phyloP scores from a whole-genome alignment of 805 yeast species.

The Lachancea waltii region DNA sequence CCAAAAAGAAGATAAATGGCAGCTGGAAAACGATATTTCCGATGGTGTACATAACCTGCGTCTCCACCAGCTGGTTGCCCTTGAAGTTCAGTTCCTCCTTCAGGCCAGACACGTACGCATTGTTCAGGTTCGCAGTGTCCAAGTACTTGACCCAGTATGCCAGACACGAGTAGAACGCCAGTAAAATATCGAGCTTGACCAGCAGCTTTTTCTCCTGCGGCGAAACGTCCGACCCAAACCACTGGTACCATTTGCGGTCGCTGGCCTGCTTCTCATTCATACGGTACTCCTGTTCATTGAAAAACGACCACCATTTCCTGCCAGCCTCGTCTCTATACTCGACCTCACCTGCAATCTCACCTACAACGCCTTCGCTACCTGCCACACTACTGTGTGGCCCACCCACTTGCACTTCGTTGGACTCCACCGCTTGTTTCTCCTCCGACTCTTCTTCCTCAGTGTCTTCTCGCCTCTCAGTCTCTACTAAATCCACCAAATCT shows the following conservation, averaged over 20 bases:
- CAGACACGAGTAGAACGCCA: conserved; percentile 48
- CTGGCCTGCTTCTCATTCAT: conserved; percentile 31
- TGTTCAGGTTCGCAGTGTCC: conserved; percentile 53
- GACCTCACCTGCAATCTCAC: too few species aligned
- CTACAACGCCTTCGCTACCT: background rate
- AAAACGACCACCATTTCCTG: conserved; percentile 49
- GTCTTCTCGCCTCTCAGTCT: conserved; percentile 10
- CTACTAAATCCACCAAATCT: conserved; percentile 7
- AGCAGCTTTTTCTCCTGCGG: conserved; percentile 38
- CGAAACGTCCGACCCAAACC: conserved; percentile 48
- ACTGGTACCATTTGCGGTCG: conserved; percentile 41
- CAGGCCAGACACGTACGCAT: conserved; percentile 65
- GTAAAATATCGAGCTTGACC: conserved; percentile 44
- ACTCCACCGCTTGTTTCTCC: conserved; percentile 1
- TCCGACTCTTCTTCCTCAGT: conserved; percentile 2
- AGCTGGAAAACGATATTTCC: conserved; percentile 57
- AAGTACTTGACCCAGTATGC: conserved; percentile 64
- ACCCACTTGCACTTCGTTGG: conserved; percentile 1
- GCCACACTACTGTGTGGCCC: background rate
- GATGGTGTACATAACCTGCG: conserved; percentile 51
- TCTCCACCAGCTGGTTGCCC: conserved; percentile 57
- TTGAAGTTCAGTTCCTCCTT: conserved; percentile 46
- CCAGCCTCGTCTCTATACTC: conserved; percentile 50
- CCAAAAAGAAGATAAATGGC: conserved; percentile 53
- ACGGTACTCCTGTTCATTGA: conserved; percentile 60